Conservation (phyloP, 805 yeast species). For the Saccharomycopsis oosterbeekiorum region DNA sequence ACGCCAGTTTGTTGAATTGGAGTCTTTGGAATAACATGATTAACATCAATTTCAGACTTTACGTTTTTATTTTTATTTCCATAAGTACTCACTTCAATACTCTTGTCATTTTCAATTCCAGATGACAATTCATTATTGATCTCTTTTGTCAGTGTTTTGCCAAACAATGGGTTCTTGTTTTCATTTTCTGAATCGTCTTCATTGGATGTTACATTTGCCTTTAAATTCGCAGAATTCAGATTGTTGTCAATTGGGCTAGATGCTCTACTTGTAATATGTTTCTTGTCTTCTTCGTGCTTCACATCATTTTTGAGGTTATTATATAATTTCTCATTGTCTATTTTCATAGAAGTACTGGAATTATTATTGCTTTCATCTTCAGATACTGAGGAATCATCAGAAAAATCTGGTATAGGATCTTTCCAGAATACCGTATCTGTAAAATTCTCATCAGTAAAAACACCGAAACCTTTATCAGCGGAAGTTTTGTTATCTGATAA, state of each 20-base stretch:
- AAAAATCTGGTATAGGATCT: slow-evolving; percentile 59
- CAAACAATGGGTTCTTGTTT: no score
- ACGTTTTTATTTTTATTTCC: no score
- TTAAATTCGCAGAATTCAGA: background rate
- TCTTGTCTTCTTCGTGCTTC: slow-evolving; percentile 18
- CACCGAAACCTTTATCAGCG: slow-evolving; percentile 23
- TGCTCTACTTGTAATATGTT: background rate
- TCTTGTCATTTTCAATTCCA: background rate
- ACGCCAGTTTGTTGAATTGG: slow-evolving; percentile 1
- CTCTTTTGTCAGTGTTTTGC: background rate
- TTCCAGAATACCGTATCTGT: slow-evolving; percentile 92
- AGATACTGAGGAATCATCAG: slow-evolving; percentile 34
- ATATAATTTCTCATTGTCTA: background rate
- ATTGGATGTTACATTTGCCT: background rate
- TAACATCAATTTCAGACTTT: no score
- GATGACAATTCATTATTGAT: background rate
- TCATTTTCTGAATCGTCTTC: background rate
- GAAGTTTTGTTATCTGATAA: slow-evolving; percentile 17
- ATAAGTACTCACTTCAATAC: background rate
- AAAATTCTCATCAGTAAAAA: slow-evolving; percentile 47
- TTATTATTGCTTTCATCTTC: slow-evolving; percentile 23
- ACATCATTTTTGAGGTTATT: slow-evolving; percentile 17
- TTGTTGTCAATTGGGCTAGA: background rate
- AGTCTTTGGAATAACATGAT: background rate
- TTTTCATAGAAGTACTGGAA: slow-evolving; percentile 20